Evolutionary conservation across 345 rosid genomes (phyloP).

Genomic region (Eutrema heterophyllum): DNA sequence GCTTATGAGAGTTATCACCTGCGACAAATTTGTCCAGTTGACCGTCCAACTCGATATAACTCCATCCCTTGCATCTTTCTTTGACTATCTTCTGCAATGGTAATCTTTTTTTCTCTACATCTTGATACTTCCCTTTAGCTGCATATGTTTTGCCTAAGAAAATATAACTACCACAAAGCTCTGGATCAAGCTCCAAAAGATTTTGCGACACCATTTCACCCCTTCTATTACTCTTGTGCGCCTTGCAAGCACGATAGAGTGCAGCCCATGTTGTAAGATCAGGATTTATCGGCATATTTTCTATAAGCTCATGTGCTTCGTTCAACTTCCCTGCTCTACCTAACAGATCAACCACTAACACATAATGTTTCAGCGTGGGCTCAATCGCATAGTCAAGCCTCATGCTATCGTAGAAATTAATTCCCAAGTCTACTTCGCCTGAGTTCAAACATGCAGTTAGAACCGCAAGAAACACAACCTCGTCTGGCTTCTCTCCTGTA

Average conservation of each 20-base stretch:
- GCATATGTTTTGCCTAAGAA: conserved; percentile 49
- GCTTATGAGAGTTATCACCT: conserved; percentile 41
- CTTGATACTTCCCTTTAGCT: conserved; percentile 41
- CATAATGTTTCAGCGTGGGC: conserved; percentile 60
- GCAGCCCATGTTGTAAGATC: conserved; percentile 59
- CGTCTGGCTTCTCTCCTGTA: conserved; percentile 61
- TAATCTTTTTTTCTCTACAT: conserved; percentile 37
- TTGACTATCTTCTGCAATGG: conserved; percentile 30
- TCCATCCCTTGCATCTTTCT: conserved; percentile 47
- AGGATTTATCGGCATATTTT: conserved; percentile 48
- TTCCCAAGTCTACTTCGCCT: conserved; percentile 51
- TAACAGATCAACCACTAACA: conserved; percentile 46
- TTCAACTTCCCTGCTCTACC: conserved; percentile 56
- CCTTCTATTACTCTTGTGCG: conserved; percentile 38
- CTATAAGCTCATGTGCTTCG: conserved; percentile 45
- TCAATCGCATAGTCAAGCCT: conserved; percentile 57
- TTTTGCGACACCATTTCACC: conserved; percentile 39
- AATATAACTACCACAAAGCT: conserved; percentile 45
- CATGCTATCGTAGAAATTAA: conserved; percentile 60
- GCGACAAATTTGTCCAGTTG: conserved; percentile 49
- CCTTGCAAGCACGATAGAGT: conserved; percentile 57
- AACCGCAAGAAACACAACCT: conserved; percentile 51
- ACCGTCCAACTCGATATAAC: conserved; percentile 49
- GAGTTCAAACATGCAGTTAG: conserved; percentile 52
- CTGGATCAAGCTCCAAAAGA: conserved; percentile 50